Evolutionary conservation across 208 protist species (phyloP).

Genomic region (Trypanosoma rangeli): DNA sequence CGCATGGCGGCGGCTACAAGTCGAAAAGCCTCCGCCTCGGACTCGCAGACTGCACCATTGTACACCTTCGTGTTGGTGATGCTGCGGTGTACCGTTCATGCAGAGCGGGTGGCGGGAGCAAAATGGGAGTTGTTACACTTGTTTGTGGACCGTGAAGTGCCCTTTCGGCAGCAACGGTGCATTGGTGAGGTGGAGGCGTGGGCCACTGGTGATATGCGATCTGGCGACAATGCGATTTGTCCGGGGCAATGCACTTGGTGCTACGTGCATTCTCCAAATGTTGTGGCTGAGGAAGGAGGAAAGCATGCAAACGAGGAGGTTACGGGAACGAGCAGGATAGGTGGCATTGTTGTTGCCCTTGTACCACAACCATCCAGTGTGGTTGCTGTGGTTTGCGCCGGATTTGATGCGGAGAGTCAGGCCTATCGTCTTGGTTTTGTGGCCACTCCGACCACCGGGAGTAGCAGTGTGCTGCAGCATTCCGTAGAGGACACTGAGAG

Average conservation of each 20-base stretch:
- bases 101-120: not conserved
- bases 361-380: constrained; percentile 14
- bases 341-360: constrained; percentile 26
- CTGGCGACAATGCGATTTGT: not conserved
- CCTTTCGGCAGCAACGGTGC: constrained; percentile 18
- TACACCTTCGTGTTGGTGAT: constrained; percentile 30
- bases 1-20: not conserved
- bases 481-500: constrained; percentile 4
- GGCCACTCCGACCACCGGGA: not conserved
- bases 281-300: not conserved
- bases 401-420: constrained; percentile 17
- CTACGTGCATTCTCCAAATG: constrained; percentile 1
- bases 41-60: not conserved
- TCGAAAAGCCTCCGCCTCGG: not conserved
- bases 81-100: constrained; percentile 16
- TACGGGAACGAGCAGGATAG: not conserved
- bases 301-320: not conserved
- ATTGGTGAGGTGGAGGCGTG: not conserved
- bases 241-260: constrained; percentile 25
- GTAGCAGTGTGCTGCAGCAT: too few species aligned
- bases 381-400: constrained; percentile 20
- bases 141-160: constrained; percentile 24
- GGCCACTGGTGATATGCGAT: not conserved
- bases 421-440: constrained; percentile 26
- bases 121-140: constrained; percentile 28